phyloP scores from a whole-genome alignment of 768 basidiomycete genomes.

The Leccinum truebloodii region DNA sequence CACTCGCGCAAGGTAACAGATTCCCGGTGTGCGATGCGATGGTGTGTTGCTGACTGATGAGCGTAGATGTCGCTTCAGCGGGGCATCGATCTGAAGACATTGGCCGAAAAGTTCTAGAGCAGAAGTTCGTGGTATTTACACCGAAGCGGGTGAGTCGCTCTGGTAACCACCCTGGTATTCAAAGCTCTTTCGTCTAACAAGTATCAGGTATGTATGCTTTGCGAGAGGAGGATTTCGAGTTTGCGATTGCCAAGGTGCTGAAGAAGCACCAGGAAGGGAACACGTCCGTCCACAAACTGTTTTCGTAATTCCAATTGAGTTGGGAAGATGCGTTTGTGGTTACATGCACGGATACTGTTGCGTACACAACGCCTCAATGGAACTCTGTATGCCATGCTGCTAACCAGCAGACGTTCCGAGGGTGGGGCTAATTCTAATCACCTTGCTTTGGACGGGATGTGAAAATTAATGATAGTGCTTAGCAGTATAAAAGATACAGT shows the following conservation, averaged over 20 bases:
- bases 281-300: constrained; percentile 92
- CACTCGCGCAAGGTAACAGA: constrained; percentile 61
- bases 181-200: background rate
- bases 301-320: constrained; percentile 43
- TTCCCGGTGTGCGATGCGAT: background rate
- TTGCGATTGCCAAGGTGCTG: constrained; percentile 94
- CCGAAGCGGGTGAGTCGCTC: constrained; percentile 75
- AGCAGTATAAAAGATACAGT: too few species aligned
- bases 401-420: too few species aligned
- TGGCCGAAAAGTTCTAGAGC: constrained; percentile 99
- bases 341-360: too few species aligned
- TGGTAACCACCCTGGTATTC: background rate
- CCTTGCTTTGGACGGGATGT: too few species aligned
- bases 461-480: too few species aligned
- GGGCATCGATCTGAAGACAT: constrained; percentile 92
- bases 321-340: too few species aligned
- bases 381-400: too few species aligned
- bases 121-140: constrained; percentile 96
- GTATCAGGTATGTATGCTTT: constrained; percentile 89
- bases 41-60: background rate
- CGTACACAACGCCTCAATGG: too few species aligned
- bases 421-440: too few species aligned
- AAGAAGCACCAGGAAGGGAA: constrained; percentile 98
- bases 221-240: constrained; percentile 97
- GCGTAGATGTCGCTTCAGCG: constrained; percentile 93